Percentiles rank a stretch among this genome's conserved stretches.
These are phyloP conservation scores for Candida ortonii DNA, from an alignment of 805 yeast genomes.

Conservation along the genomic window DNA sequence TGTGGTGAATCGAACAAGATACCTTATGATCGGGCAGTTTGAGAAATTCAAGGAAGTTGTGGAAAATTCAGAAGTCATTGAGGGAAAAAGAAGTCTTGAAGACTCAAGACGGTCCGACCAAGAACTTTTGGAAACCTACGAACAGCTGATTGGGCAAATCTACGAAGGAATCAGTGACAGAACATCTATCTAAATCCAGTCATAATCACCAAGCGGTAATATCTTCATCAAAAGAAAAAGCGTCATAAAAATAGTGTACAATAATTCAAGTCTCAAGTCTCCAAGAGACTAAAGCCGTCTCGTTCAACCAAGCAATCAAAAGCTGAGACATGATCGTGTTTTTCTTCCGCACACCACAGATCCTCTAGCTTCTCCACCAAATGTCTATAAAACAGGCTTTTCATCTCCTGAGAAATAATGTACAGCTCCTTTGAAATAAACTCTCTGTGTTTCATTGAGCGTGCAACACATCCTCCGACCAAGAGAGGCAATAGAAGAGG, in stretches of 20 bases:
- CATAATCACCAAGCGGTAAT: no score
- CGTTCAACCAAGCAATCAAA: conserved; percentile 21
- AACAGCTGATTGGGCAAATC: conserved; percentile 32
- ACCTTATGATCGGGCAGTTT: conserved; percentile 28
- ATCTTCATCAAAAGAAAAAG: no score
- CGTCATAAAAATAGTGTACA: no score
- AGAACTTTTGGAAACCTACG: conserved; percentile 18
- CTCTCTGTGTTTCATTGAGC: conserved; percentile 22
- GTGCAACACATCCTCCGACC: conserved; percentile 30
- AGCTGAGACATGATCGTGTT: conserved; percentile 9
- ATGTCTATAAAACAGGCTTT: conserved; percentile 13
- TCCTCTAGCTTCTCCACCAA: conserved; percentile 27
- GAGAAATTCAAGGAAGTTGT: conserved; percentile 25
- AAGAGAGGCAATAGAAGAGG: conserved; percentile 24
- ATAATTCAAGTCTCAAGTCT: conserved; percentile 6
- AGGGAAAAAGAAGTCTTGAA: conserved; percentile 8
- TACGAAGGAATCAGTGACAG: conserved; percentile 36
- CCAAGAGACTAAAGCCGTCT: conserved; percentile 15
- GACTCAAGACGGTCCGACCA: conserved; percentile 3
- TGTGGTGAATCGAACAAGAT: conserved; percentile 30
- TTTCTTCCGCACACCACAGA: conserved; percentile 29
- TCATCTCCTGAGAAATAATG: conserved; percentile 11
- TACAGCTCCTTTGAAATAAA: conserved; percentile 29
- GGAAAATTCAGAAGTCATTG: conserved; percentile 5
- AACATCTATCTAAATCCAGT: conserved; percentile 32